Base-by-base conservation (phyloP, 202 grass and related monocot species). In the Saccharum hybrid region DNA sequence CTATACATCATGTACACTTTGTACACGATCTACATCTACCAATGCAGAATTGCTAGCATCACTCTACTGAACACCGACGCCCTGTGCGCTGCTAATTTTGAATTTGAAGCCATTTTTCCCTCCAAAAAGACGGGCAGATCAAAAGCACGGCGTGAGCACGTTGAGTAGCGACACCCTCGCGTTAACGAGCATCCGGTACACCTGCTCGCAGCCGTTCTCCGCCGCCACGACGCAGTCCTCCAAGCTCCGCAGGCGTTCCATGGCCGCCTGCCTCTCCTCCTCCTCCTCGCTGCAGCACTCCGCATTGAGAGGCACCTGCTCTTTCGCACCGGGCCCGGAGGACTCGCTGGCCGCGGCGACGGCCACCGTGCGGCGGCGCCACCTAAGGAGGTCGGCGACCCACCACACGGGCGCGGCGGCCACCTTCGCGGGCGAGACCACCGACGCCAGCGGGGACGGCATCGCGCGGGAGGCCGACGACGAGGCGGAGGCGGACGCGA, bases 101-200 rank as follows among this genome's bases (percentile, higher is more conserved):
- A 70, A 13, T 6, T 56, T 26, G 43, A 63, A 7, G 54, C 3
- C 22, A 57, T 49, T 56, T 81, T 75, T 82, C 74, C 77, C 68
- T 31, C 23, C 75, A 41, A 64, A 87, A 6, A 0, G 15, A 13
- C 7, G 28, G 46, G 4, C 28, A 1, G 39, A 37, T 91, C 84
- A 97, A 30, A 90, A 93, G 77, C 84, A 86, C 2, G 94, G 91
- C 13, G 88, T 97, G 4, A 97, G 57, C 0, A 88, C 71, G 77
- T 97, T 97, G 83, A 97, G 91, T 56, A 97, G 85, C 7, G 86
- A 84, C 65, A 97, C 94, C 70, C 91, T 78, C 37, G 91, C 84
- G 80, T 90, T 90, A 2, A 93, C 79, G 11, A 97, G 85, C 69
- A 80, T 74, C 28, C 86, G 73, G 84, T 91, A 97, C 62, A 93